phyloP scores from a whole-genome alignment of 192 early-diverging fungal species.

The Podila epicladia region DNA sequence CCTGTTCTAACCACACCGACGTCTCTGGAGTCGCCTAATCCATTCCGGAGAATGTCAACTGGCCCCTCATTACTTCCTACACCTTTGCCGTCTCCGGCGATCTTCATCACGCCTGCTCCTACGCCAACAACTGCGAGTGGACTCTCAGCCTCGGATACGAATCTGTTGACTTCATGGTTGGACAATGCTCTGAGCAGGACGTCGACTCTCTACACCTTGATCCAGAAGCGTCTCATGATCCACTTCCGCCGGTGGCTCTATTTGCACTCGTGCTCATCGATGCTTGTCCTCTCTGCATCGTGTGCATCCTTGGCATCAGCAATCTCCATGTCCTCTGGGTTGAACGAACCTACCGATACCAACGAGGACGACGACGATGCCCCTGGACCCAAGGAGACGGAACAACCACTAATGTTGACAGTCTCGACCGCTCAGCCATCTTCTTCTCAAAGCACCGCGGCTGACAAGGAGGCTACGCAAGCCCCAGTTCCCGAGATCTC shows the following conservation, averaged over 20 bases:
- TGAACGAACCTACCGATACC: background rate
- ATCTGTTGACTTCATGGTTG: slow-evolving; percentile 35
- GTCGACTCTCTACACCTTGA: slow-evolving; percentile 34
- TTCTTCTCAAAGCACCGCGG: no score
- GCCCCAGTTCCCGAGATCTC: slow-evolving; percentile 8
- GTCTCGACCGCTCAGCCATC: no score
- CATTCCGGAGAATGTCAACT: background rate
- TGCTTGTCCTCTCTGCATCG: slow-evolving; percentile 38
- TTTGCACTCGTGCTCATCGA: slow-evolving; percentile 35
- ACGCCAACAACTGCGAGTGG: background rate
- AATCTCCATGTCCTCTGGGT: slow-evolving; percentile 23
- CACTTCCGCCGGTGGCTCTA: slow-evolving; percentile 48
- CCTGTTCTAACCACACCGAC: background rate
- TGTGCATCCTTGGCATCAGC: slow-evolving; percentile 39
- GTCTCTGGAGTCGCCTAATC: background rate
- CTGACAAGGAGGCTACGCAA: no score
- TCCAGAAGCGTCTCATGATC: slow-evolving; percentile 42
- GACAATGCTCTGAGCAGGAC: slow-evolving; percentile 38
- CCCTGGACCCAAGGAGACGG: no score
- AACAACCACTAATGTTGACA: no score
- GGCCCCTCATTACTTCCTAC: background rate
- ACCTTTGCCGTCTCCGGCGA: background rate
- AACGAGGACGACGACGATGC: background rate
- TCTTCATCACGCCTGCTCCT: background rate
- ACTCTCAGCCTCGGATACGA: slow-evolving; percentile 25